Conservation (phyloP, 2,329 filamentous ascomycete genomes). For the Hymenoscyphus scutula region DNA sequence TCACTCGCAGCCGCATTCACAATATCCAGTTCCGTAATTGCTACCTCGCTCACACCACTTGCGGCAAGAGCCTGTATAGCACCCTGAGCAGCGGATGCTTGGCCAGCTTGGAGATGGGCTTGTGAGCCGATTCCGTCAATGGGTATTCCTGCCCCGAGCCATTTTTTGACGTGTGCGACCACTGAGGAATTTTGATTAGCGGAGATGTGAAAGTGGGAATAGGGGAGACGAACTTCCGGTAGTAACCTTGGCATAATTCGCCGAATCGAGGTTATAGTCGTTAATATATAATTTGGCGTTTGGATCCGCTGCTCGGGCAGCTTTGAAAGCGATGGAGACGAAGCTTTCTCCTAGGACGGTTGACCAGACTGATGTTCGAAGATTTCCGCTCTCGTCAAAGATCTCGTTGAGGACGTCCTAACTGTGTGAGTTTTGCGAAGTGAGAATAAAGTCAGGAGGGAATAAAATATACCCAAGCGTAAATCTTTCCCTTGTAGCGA, state of each 20-base stretch:
- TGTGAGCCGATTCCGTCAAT: slow-evolving; percentile 60
- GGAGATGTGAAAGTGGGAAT: not conserved
- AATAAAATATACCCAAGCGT: slow-evolving; percentile 43
- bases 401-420: slow-evolving; percentile 67
- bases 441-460: not conserved
- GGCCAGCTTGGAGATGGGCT: slow-evolving; percentile 21
- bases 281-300: slow-evolving; percentile 72
- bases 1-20: slow-evolving; percentile 25
- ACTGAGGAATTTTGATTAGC: slow-evolving; percentile 32
- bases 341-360: slow-evolving; percentile 68
- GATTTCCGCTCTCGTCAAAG: slow-evolving; percentile 46
- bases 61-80: slow-evolving; percentile 40
- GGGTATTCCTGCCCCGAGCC: slow-evolving; percentile 58
- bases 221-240: slow-evolving; percentile 37
- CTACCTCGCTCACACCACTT: slow-evolving; percentile 52
- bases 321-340: slow-evolving; percentile 66
- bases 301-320: slow-evolving; percentile 65
- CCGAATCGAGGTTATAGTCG: slow-evolving; percentile 59
- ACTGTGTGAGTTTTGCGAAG: slow-evolving; percentile 51
- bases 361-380: slow-evolving; percentile 63
- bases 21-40: slow-evolving; percentile 62
- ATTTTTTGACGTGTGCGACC: slow-evolving; percentile 59
- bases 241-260: slow-evolving; percentile 59
- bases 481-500: slow-evolving; percentile 61
- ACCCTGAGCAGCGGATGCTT: slow-evolving; percentile 14